Base-by-base conservation (phyloP, 805 yeast species). In the Wickerhamiella slavikovae region DNA sequence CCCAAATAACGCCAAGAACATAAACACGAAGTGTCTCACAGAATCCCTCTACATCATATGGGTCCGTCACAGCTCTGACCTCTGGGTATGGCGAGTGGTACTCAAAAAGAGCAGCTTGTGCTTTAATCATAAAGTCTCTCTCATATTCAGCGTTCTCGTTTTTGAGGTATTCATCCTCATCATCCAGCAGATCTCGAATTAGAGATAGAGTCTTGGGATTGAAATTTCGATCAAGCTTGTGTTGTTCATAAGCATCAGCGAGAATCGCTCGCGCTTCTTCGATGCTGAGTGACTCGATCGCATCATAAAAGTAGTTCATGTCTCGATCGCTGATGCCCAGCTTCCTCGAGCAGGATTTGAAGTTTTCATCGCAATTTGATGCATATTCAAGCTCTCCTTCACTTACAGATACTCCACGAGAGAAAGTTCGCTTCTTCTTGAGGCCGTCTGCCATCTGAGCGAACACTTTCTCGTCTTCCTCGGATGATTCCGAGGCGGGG, bases 71-170 rank as follows among this genome's bases (percentile, higher is more conserved):
- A 11, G 73, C 62, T 22, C 75, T 48, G 11, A 68, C 68, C 41
- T 68, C 72, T 5, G 73, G 69, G 35, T 67, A 67, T 3, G 71
- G 70, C 1, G 72, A 65, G 42, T 57, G 60, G 38, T 38, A 47
- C 26, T 34, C 29, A 24, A 49, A 50, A 23, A 64, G 44, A 15
- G 55, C 58, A 3, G 66, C 66, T 33, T 60, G 58, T 17, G 55
- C 41, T 34, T 48, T 51, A 22, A 50, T 45, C 11, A 13, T 23
- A 17, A 27, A 31, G 11, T 31, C 29, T 10, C 18, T 17, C 13
- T n/a, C 19, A 11, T 23, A n/a, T 9, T 25, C 19, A 5, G 21
- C 28, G 20, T 29, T 24, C 9, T 18, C 21, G 21, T 6, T 7
- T n/a, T 24, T 8, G 26, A 24, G 7, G 17, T 17, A 16, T 14